Evolutionary conservation across 176 grass and related monocot genomes (phyloP).

Genomic region (Alopecurus myosuroides): DNA sequence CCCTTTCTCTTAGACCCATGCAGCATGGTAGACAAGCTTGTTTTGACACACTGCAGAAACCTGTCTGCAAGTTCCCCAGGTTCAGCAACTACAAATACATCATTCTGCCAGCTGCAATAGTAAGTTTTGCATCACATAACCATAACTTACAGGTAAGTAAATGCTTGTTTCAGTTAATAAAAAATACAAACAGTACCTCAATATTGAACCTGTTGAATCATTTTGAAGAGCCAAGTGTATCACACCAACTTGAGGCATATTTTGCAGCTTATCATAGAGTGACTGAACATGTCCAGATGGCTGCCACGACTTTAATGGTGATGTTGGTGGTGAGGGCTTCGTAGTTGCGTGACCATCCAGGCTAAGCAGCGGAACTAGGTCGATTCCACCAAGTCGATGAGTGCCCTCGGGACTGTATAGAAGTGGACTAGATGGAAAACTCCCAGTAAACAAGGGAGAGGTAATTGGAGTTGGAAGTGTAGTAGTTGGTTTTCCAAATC

Average conservation of each 20-base stretch:
- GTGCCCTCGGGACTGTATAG: slow-evolving; percentile 92
- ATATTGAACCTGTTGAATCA: slow-evolving; percentile 85
- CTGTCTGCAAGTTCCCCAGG: slow-evolving; percentile 86
- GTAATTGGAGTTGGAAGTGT: slow-evolving; percentile 67
- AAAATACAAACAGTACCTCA: slow-evolving; percentile 57
- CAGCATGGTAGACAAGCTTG: slow-evolving; percentile 59
- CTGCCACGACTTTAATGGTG: slow-evolving; percentile 62
- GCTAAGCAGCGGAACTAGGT: slow-evolving; percentile 86
- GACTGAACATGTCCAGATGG: slow-evolving; percentile 63
- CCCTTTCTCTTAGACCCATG: slow-evolving; percentile 63
- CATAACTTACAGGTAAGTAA: slow-evolving; percentile 17
- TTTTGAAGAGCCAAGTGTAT: slow-evolving; percentile 96
- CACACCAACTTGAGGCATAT: slow-evolving; percentile 94
- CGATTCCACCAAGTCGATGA: slow-evolving; percentile 61
- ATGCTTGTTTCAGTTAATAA: neutral
- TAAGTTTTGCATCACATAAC: slow-evolving; percentile 14
- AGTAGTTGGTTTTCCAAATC: slow-evolving; percentile 65
- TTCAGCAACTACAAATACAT: slow-evolving; percentile 97
- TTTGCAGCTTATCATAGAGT: slow-evolving; percentile 87
- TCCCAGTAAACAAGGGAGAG: slow-evolving; percentile 97
- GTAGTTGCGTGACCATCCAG: slow-evolving; percentile 70
- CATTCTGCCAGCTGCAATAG: slow-evolving; percentile 94
- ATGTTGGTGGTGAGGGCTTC: slow-evolving; percentile 66
- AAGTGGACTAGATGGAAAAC: slow-evolving; percentile 97
- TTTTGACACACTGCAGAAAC: slow-evolving; percentile 92